These are phyloP conservation scores for Raddia distichophylla DNA, from an alignment of 176 grass and related monocot genomes.

Conservation along the genomic window DNA sequence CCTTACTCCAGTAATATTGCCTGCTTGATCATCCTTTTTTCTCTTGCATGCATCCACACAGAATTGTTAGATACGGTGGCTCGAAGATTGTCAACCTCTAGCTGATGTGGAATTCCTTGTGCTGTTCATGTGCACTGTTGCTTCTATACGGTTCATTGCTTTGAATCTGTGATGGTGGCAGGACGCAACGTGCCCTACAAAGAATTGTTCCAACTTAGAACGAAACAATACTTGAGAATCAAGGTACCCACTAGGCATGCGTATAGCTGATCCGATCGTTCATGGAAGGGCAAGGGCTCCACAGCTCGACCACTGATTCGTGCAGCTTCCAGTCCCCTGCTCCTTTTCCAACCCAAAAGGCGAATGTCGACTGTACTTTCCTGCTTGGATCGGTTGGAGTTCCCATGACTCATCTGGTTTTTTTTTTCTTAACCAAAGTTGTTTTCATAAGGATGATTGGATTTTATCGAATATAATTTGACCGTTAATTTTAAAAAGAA, in stretches of 20 bases:
- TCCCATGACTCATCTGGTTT: neutral
- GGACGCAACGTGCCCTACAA: neutral
- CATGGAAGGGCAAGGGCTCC: neutral
- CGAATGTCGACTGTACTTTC: neutral
- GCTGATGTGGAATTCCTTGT: neutral
- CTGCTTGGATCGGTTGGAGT: neutral
- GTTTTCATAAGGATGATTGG: no score
- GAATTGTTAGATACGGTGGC: neutral
- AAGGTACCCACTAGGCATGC: no score
- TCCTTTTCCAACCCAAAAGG: slow-evolving; percentile 12
- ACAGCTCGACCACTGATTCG: neutral
- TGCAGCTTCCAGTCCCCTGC: neutral
- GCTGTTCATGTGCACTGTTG: neutral
- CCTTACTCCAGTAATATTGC: neutral
- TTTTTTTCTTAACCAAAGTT: no score
- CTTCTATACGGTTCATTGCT: neutral
- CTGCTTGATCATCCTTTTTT: neutral
- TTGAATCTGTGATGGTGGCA: neutral
- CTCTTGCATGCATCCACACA: neutral
- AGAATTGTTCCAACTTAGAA: neutral
- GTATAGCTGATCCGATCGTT: neutral
- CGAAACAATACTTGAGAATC: neutral
- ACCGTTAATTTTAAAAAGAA: no score
- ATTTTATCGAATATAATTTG: no score
- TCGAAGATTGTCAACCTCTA: neutral